phyloP scores from a whole-genome alignment of 139 green algal genomes.

The Zygnema cylindricum region DNA sequence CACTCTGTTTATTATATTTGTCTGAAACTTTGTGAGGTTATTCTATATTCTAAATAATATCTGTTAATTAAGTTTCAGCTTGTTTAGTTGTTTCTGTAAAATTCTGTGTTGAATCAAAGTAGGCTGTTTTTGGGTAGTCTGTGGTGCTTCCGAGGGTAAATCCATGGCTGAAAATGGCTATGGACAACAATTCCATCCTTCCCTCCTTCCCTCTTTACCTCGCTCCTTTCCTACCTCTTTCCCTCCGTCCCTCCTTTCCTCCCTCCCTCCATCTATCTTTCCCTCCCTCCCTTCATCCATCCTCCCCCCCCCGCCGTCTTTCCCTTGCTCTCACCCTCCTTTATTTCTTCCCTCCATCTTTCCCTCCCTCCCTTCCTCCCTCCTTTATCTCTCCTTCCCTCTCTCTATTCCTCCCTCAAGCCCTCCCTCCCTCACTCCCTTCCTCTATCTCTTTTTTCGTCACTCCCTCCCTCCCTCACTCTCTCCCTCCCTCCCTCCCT shows the following conservation, averaged over 20 bases:
- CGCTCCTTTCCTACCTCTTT: neutral
- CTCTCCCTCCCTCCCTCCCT: slow-evolving; percentile 1
- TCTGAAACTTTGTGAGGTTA: no score
- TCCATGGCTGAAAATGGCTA: no score
- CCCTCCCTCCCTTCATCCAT: neutral
- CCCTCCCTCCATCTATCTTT: neutral
- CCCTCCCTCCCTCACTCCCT: neutral
- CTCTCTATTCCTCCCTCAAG: neutral
- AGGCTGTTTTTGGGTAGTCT: no score
- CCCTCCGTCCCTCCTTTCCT: neutral
- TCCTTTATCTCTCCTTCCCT: neutral
- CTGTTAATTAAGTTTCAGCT: no score
- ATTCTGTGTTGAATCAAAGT: no score
- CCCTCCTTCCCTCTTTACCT: no score
- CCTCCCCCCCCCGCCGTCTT: neutral
- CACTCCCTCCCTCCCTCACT: neutral
- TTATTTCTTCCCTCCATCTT: neutral
- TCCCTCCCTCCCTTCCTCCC: neutral
- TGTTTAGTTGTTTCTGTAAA: no score
- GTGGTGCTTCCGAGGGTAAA: no score
- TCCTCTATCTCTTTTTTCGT: neutral
- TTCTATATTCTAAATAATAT: no score
- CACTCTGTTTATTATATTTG: no score
- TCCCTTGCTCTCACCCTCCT: neutral
- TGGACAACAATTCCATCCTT: no score